Base-by-base conservation (phyloP, 2,329 filamentous ascomycete species). In the Neodidymelliopsis sp. region DNA sequence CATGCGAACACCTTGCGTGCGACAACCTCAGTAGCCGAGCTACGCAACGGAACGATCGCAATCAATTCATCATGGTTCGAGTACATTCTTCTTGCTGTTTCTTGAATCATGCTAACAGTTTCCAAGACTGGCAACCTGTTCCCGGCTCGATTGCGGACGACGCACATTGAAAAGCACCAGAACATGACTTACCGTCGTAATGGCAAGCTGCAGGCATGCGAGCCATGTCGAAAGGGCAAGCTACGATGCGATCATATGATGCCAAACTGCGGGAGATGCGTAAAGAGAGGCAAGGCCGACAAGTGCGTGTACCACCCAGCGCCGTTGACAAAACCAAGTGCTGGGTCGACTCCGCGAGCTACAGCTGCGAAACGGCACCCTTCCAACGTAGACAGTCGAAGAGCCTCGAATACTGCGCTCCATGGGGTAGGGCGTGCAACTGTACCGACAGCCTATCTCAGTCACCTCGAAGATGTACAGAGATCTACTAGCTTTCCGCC, bases 121-220 rank as follows among this genome's bases (percentile, higher is more conserved):
- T n/a, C n/a, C n/a, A n/a, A 63, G 66, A 67, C 65, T 13, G 60
- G 66, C 27, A 66, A 63, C 13, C 37, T 63, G n/a, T 67, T 66
- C 30, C 66, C 66, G n/a, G 57, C 60, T 1, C 59, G 64, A 23
- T 41, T 70, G 13, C 54, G 60, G 16, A 58, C 53, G 30, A 58
- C 56, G 11, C 63, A 69, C 25, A 62, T 67, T 40, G 61, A 60
- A 24, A 60, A 61, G 25, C 57, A 54, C 20, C 56, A 65, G 15
- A 70, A 65, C 31, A 63, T 58, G 6, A 59, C 49, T 3, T 67
- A 62, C 36, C 63, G 69, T 12, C 63, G 70, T 16, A 73, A 73
- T 57, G 70, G 70, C n/a, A 71, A 72, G 43, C 56, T 71, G 4
- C 70, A 72, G 41, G 66, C 69, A 2, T 73, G 70, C 38, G 70